phyloP scores from a whole-genome alignment of 345 rosid species.

The Psidium guajava region DNA sequence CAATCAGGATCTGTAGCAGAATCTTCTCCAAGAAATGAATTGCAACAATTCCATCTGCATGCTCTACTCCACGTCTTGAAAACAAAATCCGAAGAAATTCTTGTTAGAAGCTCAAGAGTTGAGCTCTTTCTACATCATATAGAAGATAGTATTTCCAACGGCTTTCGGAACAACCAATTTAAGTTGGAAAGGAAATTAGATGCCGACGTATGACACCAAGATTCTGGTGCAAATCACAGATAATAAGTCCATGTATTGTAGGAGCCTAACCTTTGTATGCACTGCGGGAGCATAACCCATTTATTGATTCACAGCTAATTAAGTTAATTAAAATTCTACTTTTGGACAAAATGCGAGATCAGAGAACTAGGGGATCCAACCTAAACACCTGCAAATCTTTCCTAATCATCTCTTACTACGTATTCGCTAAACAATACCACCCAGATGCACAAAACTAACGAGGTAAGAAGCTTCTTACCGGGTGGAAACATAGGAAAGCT shows the following conservation, averaged over 20 bases:
- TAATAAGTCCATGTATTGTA: neutral
- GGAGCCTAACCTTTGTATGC: neutral
- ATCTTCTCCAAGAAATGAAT: neutral
- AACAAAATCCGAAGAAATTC: too few relatives aligned
- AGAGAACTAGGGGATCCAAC: neutral
- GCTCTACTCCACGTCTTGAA: neutral
- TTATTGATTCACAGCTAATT: neutral
- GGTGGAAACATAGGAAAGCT: neutral
- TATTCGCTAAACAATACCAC: neutral
- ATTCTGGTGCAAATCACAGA: neutral
- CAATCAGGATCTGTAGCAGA: accelerated
- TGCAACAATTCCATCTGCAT: neutral
- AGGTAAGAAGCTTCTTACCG: neutral
- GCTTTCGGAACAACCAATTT: neutral
- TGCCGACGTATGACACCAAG: neutral
- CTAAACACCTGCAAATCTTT: neutral
- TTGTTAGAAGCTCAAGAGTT: too few relatives aligned
- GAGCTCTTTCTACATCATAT: too few relatives aligned
- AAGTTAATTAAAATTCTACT: neutral
- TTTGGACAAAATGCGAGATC: neutral
- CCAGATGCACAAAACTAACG: neutral
- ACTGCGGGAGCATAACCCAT: neutral
- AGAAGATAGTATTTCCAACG: neutral
- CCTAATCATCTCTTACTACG: neutral
- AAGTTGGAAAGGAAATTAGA: neutral